These are phyloP conservation scores for Torrubiellomyces zombiae DNA, from an alignment of 2,329 filamentous ascomycete genomes.

Conservation along the genomic window DNA sequence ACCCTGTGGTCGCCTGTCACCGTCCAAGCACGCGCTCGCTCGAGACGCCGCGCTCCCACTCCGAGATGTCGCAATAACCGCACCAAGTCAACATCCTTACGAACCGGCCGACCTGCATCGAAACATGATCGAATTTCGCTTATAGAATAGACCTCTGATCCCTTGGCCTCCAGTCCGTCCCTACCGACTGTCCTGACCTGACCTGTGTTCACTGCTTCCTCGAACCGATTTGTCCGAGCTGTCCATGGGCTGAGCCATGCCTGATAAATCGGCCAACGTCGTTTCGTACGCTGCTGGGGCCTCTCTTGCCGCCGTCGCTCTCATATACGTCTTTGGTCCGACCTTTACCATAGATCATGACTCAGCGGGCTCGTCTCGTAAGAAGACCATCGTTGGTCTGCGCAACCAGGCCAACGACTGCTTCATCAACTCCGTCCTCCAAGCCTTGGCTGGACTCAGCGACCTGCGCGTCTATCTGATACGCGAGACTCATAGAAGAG, in stretches of 20 bases:
- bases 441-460: constrained; percentile 77
- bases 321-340: constrained; percentile 96
- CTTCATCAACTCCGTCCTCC: constrained; percentile 92
- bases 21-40: too few species aligned
- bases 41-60: too few species aligned
- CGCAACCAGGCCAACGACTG: constrained; percentile 87
- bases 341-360: constrained; percentile 89
- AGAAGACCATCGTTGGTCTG: constrained; percentile 78
- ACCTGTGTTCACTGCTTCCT: too few species aligned
- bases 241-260: constrained; percentile 18
- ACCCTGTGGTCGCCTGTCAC: too few species aligned
- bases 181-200: too few species aligned
- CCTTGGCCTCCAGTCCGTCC: too few species aligned
- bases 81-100: too few species aligned
- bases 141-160: too few species aligned
- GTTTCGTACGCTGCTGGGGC: constrained; percentile 91
- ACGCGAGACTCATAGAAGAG: constrained; percentile 70
- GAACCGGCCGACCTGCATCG: too few species aligned
- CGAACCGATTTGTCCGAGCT: too few species aligned
- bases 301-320: constrained; percentile 81
- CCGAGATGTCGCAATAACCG: too few species aligned
- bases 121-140: too few species aligned
- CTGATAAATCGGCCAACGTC: constrained; percentile 20
- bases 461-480: constrained; percentile 87
- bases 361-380: constrained; percentile 42